phyloP scores from a whole-genome alignment of 306 rosid species.

The Geum urbanum region DNA sequence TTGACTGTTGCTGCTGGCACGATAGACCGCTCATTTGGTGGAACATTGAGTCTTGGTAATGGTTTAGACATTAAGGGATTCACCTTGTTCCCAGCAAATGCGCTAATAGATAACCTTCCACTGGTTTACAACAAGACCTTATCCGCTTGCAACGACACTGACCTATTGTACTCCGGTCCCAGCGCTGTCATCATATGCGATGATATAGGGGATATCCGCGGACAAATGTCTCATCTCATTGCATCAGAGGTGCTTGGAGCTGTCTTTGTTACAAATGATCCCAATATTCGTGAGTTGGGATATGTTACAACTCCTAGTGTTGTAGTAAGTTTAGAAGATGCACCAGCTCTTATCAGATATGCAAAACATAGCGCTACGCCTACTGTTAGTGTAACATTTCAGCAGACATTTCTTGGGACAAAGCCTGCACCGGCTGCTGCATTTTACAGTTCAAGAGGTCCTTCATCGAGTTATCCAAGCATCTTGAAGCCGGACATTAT shows the following conservation, averaged over 20 bases:
- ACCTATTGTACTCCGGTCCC: not conserved
- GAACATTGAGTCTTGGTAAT: slow-evolving; percentile 24
- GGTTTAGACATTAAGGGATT: slow-evolving; percentile 21
- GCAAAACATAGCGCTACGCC: not conserved
- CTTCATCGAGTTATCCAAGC: slow-evolving; percentile 30
- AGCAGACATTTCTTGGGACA: slow-evolving; percentile 30
- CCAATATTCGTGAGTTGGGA: not conserved
- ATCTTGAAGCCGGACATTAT: slow-evolving; percentile 50
- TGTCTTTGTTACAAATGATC: slow-evolving; percentile 9
- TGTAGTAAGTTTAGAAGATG: slow-evolving; percentile 36
- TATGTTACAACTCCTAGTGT: slow-evolving; percentile 26
- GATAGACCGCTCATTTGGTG: slow-evolving; percentile 23
- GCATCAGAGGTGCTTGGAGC: slow-evolving; percentile 20
- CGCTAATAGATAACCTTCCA: slow-evolving; percentile 7
- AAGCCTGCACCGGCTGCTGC: slow-evolving; percentile 51
- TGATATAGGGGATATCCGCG: not conserved
- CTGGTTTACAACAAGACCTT: slow-evolving; percentile 22
- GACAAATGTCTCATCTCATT: not conserved
- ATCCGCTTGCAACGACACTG: slow-evolving; percentile 23
- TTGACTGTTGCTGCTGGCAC: slow-evolving; percentile 31
- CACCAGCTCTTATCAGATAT: slow-evolving; percentile 23
- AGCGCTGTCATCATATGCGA: slow-evolving; percentile 18
- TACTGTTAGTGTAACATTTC: slow-evolving; percentile 33
- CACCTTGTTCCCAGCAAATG: slow-evolving; percentile 24
- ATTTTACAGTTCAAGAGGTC: slow-evolving; percentile 44